Conservation (phyloP, 2,329 filamentous ascomycete genomes). For the Stachybotrys chlorohalonatus region DNA sequence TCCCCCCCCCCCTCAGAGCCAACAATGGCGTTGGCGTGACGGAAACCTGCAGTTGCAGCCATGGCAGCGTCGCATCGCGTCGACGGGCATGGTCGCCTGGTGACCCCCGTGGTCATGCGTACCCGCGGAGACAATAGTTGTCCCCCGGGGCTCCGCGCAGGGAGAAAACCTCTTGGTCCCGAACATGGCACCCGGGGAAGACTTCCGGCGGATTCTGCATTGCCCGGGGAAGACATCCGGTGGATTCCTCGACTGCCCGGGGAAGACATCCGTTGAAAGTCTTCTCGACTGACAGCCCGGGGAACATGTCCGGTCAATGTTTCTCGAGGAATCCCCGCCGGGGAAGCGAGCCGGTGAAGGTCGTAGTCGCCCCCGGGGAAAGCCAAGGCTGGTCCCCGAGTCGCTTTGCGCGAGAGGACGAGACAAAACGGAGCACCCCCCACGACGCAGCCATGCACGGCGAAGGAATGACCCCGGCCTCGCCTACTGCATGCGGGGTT, state of each 20-base stretch:
- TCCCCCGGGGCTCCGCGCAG: not conserved
- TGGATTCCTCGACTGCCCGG: too few relatives aligned
- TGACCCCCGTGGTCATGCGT: not conserved
- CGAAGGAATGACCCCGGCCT: too few relatives aligned
- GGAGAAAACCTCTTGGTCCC: not conserved
- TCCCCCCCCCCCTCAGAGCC: not conserved
- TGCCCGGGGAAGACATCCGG: too few relatives aligned
- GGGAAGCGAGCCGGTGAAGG: not conserved
- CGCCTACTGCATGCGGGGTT: too few relatives aligned
- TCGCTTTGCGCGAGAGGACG: not conserved
- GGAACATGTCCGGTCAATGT: not conserved
- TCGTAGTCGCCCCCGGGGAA: not conserved
- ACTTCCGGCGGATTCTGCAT: too few relatives aligned
- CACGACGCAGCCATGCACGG: too few relatives aligned
- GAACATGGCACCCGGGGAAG: not conserved
- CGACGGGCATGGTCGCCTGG: too few relatives aligned
- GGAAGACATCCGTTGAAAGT: too few relatives aligned
- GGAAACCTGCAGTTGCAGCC: too few relatives aligned
- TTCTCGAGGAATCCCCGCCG: not conserved
- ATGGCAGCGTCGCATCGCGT: too few relatives aligned
- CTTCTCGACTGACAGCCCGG: too few relatives aligned
- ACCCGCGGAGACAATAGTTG: not conserved
- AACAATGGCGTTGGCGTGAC: not conserved
- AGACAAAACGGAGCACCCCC: too few relatives aligned
- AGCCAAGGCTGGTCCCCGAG: not conserved